These are phyloP conservation scores for Middelhovenomyces tepae DNA, from an alignment of 805 yeast species.

Conservation along the genomic window DNA sequence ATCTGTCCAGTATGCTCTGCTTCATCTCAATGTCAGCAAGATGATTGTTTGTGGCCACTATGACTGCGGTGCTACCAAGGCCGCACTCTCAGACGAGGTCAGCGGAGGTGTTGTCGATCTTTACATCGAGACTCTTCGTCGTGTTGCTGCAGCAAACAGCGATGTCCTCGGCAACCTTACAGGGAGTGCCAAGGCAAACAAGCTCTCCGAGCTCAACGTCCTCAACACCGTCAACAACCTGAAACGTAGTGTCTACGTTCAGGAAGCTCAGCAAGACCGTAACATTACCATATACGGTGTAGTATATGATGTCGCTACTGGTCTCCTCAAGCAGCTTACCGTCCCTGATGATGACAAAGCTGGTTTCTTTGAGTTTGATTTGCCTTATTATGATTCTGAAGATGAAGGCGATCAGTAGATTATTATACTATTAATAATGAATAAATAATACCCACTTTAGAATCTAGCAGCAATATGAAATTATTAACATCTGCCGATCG, in stretches of 20 bases:
- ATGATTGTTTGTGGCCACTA: slow-evolving; percentile 85
- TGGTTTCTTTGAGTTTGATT: no score
- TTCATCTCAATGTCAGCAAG: slow-evolving; percentile 68
- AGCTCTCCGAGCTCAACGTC: slow-evolving; percentile 64
- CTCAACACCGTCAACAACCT: slow-evolving; percentile 60
- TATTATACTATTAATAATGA: no score
- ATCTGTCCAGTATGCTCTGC: slow-evolving; percentile 75
- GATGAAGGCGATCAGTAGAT: no score
- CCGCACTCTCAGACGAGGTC: slow-evolving; percentile 54
- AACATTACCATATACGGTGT: slow-evolving; percentile 69
- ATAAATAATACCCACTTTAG: no score
- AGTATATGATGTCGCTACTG: slow-evolving; percentile 73
- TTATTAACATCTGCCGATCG: no score
- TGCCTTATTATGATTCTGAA: no score
- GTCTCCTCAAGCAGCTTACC: slow-evolving; percentile 41
- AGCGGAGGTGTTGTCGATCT: slow-evolving; percentile 59
- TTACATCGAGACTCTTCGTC: slow-evolving; percentile 57
- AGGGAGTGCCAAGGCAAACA: slow-evolving; percentile 47
- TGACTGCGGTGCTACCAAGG: slow-evolving; percentile 86
- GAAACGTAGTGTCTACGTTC: slow-evolving; percentile 50
- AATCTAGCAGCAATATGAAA: no score
- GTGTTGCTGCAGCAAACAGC: slow-evolving; percentile 51
- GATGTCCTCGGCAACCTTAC: slow-evolving; percentile 38
- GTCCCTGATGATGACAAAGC: no score
- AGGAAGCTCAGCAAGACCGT: slow-evolving; percentile 48